Conservation (phyloP, 2,329 filamentous ascomycete species). For the Paraphaeosphaeria minitans region DNA sequence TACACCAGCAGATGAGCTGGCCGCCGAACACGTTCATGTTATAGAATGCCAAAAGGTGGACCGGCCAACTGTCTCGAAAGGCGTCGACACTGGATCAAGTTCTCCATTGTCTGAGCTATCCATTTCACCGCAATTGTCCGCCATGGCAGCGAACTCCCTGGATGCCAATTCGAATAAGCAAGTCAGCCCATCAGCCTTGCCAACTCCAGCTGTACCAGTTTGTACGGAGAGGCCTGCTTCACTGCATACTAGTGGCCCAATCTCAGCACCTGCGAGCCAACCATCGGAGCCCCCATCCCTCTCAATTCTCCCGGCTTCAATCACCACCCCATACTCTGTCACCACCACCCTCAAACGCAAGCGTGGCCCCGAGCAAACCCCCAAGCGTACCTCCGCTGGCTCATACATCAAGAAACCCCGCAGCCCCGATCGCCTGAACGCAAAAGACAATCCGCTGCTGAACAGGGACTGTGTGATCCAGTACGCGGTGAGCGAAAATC, state of each 20-base stretch:
- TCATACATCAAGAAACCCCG: conserved; percentile 1
- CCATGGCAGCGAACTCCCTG: neutral
- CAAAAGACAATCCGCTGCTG: conserved; percentile 36
- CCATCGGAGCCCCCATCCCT: neutral
- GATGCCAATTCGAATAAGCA: neutral
- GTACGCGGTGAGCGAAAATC: conserved; percentile 34
- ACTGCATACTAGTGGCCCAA: neutral
- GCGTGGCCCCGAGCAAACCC: conserved; percentile 3
- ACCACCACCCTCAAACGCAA: conserved; percentile 15
- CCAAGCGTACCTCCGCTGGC: neutral
- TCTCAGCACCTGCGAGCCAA: neutral
- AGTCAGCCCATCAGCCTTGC: neutral
- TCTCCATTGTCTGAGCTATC: conserved; percentile 14
- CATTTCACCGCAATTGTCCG: neutral
- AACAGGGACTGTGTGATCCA: conserved; percentile 42
- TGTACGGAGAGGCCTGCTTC: neutral
- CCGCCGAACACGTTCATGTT: neutral
- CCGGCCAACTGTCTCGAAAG: neutral
- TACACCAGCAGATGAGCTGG: neutral
- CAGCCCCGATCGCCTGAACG: conserved; percentile 24
- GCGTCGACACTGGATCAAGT: neutral
- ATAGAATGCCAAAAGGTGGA: neutral
- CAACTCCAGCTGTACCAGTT: neutral
- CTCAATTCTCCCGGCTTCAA: neutral
- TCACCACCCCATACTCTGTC: neutral